Evolutionary conservation across 1,284 basidiomycete species (phyloP).

Genomic region (Cystobasidium sp.): DNA sequence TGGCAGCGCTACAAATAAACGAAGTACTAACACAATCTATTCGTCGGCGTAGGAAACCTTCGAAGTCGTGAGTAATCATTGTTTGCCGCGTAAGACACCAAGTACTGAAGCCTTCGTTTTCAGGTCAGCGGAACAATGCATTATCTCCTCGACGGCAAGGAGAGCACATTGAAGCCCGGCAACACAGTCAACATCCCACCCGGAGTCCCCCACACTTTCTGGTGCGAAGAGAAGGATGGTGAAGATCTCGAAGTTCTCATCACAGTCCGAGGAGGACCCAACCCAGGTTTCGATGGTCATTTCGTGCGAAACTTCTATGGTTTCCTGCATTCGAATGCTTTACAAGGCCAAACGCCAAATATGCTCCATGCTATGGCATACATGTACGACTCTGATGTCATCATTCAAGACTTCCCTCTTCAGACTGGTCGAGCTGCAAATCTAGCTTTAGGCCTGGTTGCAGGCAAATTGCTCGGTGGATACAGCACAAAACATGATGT

Average conservation of each 20-base stretch:
- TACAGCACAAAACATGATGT: conserved; percentile 38
- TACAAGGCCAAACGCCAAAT: conserved; percentile 31
- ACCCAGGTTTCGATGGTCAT: conserved; percentile 55
- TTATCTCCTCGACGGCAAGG: conserved; percentile 56
- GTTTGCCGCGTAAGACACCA: not conserved
- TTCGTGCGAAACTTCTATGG: conserved; percentile 55
- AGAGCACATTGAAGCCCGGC: conserved; percentile 53
- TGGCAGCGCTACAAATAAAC: not conserved
- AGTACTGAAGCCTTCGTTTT: not conserved
- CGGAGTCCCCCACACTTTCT: conserved; percentile 55
- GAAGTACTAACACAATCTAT: conserved; percentile 49
- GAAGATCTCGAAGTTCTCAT: conserved; percentile 55
- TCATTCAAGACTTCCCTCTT: conserved; percentile 42
- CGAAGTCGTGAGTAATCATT: conserved; percentile 49
- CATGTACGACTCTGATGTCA: conserved; percentile 42
- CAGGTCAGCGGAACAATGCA: conserved; percentile 52
- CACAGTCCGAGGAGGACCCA: conserved; percentile 54
- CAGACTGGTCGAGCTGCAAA: conserved; percentile 30
- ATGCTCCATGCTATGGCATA: conserved; percentile 36
- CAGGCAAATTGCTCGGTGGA: conserved; percentile 36
- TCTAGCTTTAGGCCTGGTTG: conserved; percentile 14
- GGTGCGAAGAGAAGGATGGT: conserved; percentile 51
- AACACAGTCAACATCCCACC: conserved; percentile 54
- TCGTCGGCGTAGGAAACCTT: conserved; percentile 54
- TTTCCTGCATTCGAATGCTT: conserved; percentile 37